phyloP scores from a whole-genome alignment of 306 rosid species.

The Arachis hypogaea region DNA sequence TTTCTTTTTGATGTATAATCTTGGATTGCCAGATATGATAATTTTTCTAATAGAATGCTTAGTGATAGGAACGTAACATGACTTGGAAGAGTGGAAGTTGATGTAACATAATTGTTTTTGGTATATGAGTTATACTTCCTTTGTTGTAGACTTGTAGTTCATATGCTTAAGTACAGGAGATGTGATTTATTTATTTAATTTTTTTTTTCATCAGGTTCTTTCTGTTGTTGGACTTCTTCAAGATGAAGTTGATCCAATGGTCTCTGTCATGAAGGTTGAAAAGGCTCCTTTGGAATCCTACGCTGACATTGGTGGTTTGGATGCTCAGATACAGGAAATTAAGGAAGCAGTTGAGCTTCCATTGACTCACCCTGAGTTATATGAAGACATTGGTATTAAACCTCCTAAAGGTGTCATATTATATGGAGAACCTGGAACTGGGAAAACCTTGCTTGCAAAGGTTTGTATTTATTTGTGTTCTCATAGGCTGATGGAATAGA shows the following conservation, averaged over 20 bases:
- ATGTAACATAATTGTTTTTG: background rate
- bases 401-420: conserved; percentile 96
- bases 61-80: background rate
- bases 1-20: background rate
- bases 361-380: conserved; percentile 89
- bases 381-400: conserved; percentile 97
- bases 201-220: conserved; percentile 65
- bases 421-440: conserved; percentile 98
- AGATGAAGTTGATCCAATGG: conserved; percentile 99
- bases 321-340: conserved; percentile 96
- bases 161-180: conserved; percentile 26
- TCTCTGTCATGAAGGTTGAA: conserved; percentile 79
- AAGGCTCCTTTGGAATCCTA: conserved; percentile 98
- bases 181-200: conserved; percentile 1
- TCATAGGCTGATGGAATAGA: conserved; percentile 33
- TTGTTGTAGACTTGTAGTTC: background rate
- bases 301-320: conserved; percentile 97
- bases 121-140: background rate
- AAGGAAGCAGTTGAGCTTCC: conserved; percentile 99
- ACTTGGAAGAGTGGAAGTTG: background rate
- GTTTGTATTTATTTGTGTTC: conserved; percentile 40
- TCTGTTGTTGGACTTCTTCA: conserved; percentile 99
- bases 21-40: background rate
- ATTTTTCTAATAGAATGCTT: background rate
- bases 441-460: conserved; percentile 98